Base-by-base conservation (phyloP, 495 filamentous ascomycete species). In the Aspergillus saccharolyticus region DNA sequence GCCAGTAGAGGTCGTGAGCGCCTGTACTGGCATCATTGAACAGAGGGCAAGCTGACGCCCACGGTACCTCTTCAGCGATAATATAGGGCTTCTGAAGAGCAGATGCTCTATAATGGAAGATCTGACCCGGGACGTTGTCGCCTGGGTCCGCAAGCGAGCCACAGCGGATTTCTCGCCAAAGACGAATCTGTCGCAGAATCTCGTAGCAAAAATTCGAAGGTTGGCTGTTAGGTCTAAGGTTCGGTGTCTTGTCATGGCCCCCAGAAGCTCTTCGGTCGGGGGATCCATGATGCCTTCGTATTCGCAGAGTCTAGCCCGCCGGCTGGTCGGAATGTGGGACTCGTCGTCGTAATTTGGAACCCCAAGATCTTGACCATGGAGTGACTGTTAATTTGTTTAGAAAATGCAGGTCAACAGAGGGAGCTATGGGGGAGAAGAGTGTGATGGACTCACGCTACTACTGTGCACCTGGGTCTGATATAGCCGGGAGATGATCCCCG, bases 401-500 rank as follows among this genome's bases (percentile, higher is more conserved):
- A 52, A 14, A 46, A 52, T 53, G 17, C 19, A 57, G 39, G 33
- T 61, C 54, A 39, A 15, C 33, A 39, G n/a, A 39, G 33, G 10
- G 4, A 12, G 7, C 12, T 39, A 39, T 5, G 2, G 2, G 7
- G 10, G 33, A 2, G 2, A 8, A 39, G 5, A 1, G 22, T 21
- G 20, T 44, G 19, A 8, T 16, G 8, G 30, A 57, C 57, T 54
- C 52, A 55, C 15, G 42, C n/a, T 53, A 8, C 2, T 12, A 3
- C 16, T 5, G 17, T 42, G 22, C 17, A 10, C 18, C 17, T 39
- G 33, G 10, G 10, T 9, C 10, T 28, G 46, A 24, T 56, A 53
- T 9, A 57, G 25, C 8, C 46, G 24, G 14, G 58, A 59, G 46
- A 80, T 77, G 0, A 65, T 76, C 16, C 67, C 70, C 0, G 50